Evolutionary conservation across 768 basidiomycete species (phyloP), one percentile per base, ranked within the genome.

Genomic region (Plicaturopsis crispa): DNA sequence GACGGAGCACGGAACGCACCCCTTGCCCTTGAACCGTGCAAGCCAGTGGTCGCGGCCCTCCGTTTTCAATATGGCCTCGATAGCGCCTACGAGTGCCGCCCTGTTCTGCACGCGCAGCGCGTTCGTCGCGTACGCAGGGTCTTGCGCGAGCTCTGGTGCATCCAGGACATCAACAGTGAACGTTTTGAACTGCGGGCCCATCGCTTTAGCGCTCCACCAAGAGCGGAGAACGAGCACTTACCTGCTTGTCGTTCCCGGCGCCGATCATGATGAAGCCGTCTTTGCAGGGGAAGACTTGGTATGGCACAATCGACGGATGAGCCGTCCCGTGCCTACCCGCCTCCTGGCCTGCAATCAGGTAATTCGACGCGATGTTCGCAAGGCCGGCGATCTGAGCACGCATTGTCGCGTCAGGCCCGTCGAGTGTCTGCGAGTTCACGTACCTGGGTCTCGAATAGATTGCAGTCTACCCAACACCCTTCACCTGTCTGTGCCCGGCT

Each of bases 201-300:
- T 17, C 17, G 21, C 21, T 10, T 6, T 20, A n/a, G 10, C 6
- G 12, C 8, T 23, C 11, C 16, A 32, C 13, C 5, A 30, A 26
- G 13, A 31, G 33, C 17, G 7, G 20, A 21, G 17, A 12, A 20
- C 19, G 19, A 41, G 11, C 36, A 31, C 44, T 35, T 48, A 83
- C 86, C 72, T 89, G 88, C 48, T 75, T 82, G 53, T 94, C 77
- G 56, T 91, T 94, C 4, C 88, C 92, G 6, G 87, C 90, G 32
- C 90, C 91, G 46, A 96, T 80, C 93, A 96, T 94, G 42, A 96
- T 59, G 55, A 79, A 92, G 21, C 89, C 87, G 49, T 90, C 80
- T 52, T 77, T 73, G 54, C 91, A 94, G 0, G 83, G 75, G 56
- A 94, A 92, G 3, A 80, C 87, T 57, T 92, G 87, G 61, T 93